phyloP scores from a whole-genome alignment of 2,329 filamentous ascomycete genomes.

The Westerdykella aurantiaca region DNA sequence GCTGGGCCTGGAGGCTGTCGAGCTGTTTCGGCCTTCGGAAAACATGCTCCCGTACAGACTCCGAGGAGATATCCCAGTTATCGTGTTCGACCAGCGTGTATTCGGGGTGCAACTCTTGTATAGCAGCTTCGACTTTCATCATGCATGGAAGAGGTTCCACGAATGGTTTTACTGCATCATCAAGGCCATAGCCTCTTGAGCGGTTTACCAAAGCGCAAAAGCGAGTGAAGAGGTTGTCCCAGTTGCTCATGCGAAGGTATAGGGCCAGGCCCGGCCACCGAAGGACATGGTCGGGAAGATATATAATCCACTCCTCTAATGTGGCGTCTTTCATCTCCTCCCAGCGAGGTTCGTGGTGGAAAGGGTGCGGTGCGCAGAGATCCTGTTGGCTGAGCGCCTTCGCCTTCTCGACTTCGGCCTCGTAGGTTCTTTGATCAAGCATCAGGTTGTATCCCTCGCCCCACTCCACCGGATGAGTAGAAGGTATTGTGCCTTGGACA shows the following conservation, averaged over 20 bases:
- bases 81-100: not conserved
- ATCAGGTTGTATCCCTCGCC: not conserved
- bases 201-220: slow-evolving; percentile 10
- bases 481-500: not conserved
- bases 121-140: slow-evolving; percentile 10
- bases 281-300: slow-evolving; percentile 17
- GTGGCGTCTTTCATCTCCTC: slow-evolving; percentile 9
- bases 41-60: not conserved
- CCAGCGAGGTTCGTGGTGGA: slow-evolving; percentile 7
- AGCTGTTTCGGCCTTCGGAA: too few species aligned
- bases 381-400: slow-evolving; percentile 2
- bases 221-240: slow-evolving; percentile 11
- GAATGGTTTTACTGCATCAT: not conserved
- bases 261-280: slow-evolving; percentile 14
- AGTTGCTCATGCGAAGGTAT: slow-evolving; percentile 4
- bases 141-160: slow-evolving; percentile 8
- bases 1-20: too few species aligned
- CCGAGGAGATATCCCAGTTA: not conserved
- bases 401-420: slow-evolving; percentile 3
- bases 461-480: slow-evolving; percentile 1
- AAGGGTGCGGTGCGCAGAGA: slow-evolving; percentile 8
- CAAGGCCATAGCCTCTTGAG: slow-evolving; percentile 3
- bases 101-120: slow-evolving; percentile 3
- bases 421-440: not conserved
- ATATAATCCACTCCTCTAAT: slow-evolving; percentile 16